Conservation (phyloP, 2,329 filamentous ascomycete genomes). For the Fusarium sp. region DNA sequence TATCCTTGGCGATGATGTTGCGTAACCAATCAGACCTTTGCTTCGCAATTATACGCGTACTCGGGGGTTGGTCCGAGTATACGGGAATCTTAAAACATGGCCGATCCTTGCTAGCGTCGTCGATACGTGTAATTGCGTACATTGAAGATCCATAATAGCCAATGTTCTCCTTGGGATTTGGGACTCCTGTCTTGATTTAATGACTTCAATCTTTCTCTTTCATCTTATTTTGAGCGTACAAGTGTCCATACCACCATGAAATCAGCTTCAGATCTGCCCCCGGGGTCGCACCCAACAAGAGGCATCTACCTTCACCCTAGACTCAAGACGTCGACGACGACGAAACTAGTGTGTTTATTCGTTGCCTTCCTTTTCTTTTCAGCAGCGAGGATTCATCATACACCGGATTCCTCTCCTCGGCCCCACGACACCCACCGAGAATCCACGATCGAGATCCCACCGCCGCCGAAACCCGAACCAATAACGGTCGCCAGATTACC, state of each 20-base stretch:
- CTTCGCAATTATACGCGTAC: neutral
- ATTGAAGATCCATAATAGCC: neutral
- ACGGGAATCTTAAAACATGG: neutral
- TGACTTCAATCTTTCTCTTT: neutral
- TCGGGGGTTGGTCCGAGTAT: neutral
- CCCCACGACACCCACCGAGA: neutral
- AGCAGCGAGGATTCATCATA: neutral
- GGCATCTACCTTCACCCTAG: neutral
- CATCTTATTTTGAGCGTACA: neutral
- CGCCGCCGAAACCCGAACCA: neutral
- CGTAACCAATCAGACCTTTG: neutral
- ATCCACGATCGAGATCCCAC: neutral
- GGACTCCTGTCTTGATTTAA: neutral
- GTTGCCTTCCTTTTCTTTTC: neutral
- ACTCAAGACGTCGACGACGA: neutral
- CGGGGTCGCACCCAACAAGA: neutral
- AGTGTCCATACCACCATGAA: neutral
- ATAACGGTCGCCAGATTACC: neutral
- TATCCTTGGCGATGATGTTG: neutral
- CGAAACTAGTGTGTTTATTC: neutral
- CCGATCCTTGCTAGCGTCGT: neutral
- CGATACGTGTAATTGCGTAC: neutral
- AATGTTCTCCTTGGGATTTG: neutral
- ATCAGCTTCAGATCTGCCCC: neutral
- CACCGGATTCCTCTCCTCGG: neutral